Evolutionary conservation across 352 stramenopile species (phyloP), one percentile per base, ranked within the genome.

Genomic region (Phytopythium kandeliae): DNA sequence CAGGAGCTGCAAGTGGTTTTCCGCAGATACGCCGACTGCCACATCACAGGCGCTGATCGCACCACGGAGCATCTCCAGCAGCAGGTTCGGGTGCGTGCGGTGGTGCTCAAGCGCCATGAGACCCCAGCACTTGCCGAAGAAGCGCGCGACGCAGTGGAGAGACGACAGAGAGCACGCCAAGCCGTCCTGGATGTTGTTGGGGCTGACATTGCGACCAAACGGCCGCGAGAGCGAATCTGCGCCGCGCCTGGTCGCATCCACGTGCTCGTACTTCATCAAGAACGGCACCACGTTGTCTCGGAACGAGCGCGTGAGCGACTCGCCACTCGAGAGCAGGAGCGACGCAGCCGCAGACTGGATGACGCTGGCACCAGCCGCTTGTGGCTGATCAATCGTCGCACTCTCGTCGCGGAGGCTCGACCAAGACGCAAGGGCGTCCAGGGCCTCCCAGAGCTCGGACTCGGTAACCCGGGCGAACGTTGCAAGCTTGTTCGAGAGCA

Each of bases 61-160:
- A 30, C 70, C 54, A 9, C 42, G 62, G 24, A 67, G 48, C 28
- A 65, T 62, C 26, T 57, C 40, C 25, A 75, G n/a, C 17, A 75
- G 26, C 7, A 63, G 2, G 2, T 51, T 17, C 28, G 26, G 42
- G 46, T 26, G 28, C 33, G 21, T 16, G 30, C 46, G 17, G 22
- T 65, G 41, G 2, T 24, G 30, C 26, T 48, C 54, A 9, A 36
- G 44, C 44, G 54, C 30, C 4, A 51, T 50, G 13, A 65, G 38
- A 17, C 52, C 48, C 70, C 70, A 80, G 49, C 54, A 63, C 34
- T 60, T 68, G 28, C 65, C 36, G 44, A 71, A 54, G 38, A 78
- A 74, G 7, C 53, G 50, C 52, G 74, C 59, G n/a, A 63, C 17
- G 1, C 33, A 44, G 34, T 70, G 59, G 2, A 59, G 51, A 7